phyloP scores from a whole-genome alignment of 73 alveolate genomes.

The Uronychia binucleata region DNA sequence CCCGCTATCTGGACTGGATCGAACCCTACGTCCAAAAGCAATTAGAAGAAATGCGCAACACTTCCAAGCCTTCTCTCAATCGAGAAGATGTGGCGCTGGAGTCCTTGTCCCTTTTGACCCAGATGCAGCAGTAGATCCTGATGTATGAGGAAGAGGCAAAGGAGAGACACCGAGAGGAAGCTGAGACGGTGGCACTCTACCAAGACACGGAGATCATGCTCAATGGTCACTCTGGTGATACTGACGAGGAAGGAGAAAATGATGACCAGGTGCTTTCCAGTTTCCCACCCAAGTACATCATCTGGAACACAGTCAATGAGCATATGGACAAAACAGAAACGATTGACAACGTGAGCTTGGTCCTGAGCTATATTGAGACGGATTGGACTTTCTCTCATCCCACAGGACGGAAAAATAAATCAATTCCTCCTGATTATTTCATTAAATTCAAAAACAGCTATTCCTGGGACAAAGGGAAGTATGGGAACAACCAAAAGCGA shows the following conservation, averaged over 20 bases:
- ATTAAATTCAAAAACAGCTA: background rate
- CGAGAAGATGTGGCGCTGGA: background rate
- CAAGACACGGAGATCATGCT: background rate
- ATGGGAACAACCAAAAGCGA: background rate
- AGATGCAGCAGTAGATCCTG: background rate
- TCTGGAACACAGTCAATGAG: background rate
- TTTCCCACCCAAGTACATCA: background rate
- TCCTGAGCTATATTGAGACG: background rate
- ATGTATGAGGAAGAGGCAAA: background rate
- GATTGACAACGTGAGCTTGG: background rate
- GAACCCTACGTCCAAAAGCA: slow-evolving; percentile 17
- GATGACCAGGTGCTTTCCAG: background rate
- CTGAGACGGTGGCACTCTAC: background rate
- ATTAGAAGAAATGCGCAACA: background rate
- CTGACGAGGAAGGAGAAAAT: background rate
- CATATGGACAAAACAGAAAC: background rate
- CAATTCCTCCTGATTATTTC: background rate
- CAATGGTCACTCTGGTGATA: background rate
- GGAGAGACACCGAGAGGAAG: background rate
- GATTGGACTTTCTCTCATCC: background rate
- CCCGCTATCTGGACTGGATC: slow-evolving; percentile 52
- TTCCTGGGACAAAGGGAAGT: no score
- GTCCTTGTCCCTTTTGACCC: background rate
- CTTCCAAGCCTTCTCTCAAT: background rate
- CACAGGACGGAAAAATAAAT: background rate